phyloP scores from a whole-genome alignment of 2,329 filamentous ascomycete species.

The Trichoderma atrobrunneum region DNA sequence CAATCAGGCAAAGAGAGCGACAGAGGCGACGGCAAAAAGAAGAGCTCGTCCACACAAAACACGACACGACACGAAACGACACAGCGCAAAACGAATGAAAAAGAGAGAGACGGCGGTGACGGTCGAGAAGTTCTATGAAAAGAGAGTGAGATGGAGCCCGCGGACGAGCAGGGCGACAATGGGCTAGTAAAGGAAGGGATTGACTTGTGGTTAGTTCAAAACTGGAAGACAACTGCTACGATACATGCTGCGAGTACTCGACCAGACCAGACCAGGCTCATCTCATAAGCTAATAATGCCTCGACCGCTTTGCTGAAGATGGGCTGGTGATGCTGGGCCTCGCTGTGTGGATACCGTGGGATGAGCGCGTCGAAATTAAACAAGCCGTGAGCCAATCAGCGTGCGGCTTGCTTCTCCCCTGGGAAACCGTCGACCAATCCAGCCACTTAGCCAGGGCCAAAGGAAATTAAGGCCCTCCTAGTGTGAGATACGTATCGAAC shows the following conservation, averaged over 20 bases:
- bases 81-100: slow-evolving; percentile 12
- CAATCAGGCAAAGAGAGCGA: slow-evolving; percentile 15
- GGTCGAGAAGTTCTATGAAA: slow-evolving; percentile 16
- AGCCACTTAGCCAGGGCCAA: slow-evolving; percentile 2
- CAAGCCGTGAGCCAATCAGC: slow-evolving; percentile 30
- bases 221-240: not conserved
- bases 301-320: slow-evolving; percentile 18
- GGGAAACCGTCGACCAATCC: slow-evolving; percentile 15
- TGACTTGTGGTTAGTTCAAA: slow-evolving; percentile 11
- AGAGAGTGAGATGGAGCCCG: slow-evolving; percentile 15
- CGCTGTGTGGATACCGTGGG: slow-evolving; percentile 16
- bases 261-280: not conserved
- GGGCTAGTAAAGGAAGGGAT: slow-evolving; percentile 20
- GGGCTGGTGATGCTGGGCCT: slow-evolving; percentile 5
- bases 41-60: slow-evolving; percentile 12
- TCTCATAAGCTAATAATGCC: slow-evolving; percentile 9
- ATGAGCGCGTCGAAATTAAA: slow-evolving; percentile 25
- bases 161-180: slow-evolving; percentile 7
- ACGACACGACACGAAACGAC: slow-evolving; percentile 13
- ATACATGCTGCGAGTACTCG: not conserved
- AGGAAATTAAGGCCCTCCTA: slow-evolving; percentile 21
- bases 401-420: slow-evolving; percentile 24
- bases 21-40: not conserved
- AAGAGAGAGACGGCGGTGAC: slow-evolving; percentile 17
- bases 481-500: slow-evolving; percentile 12